Conservation (phyloP, 495 filamentous ascomycete genomes). For the Penicillium malachiteum region DNA sequence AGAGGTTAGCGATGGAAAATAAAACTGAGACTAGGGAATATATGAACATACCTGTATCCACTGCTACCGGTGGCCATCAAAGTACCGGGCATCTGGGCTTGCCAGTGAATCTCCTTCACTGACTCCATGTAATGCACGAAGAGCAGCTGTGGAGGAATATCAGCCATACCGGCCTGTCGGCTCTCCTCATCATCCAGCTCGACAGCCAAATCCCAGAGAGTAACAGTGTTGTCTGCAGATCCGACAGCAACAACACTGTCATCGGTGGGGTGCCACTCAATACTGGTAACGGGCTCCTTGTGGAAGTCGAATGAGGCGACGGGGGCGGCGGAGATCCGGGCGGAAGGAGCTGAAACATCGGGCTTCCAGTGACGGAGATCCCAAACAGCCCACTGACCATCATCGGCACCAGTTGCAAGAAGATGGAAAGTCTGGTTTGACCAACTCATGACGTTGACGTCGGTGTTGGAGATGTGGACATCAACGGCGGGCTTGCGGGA, state of each 20-base stretch:
- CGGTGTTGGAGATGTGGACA: slow-evolving; percentile 76
- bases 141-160: slow-evolving; percentile 89
- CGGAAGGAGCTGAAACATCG: slow-evolving; percentile 40
- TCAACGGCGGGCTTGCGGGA: slow-evolving; percentile 79
- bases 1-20: slow-evolving; percentile 18
- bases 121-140: slow-evolving; percentile 96
- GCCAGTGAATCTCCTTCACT: slow-evolving; percentile 96
- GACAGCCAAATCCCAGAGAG: slow-evolving; percentile 94
- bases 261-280: slow-evolving; percentile 97
- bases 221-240: slow-evolving; percentile 89
- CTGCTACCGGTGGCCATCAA: slow-evolving; percentile 85
- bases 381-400: slow-evolving; percentile 95
- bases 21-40: background rate
- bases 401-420: slow-evolving; percentile 88
- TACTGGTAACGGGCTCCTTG: slow-evolving; percentile 89
- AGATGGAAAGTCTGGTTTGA: slow-evolving; percentile 81
- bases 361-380: slow-evolving; percentile 94
- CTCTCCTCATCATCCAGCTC: slow-evolving; percentile 96
- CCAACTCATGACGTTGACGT: slow-evolving; percentile 97
- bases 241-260: slow-evolving; percentile 92
- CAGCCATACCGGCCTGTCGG: slow-evolving; percentile 80
- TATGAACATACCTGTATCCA: slow-evolving; percentile 66
- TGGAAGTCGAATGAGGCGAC: slow-evolving; percentile 92
- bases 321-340: slow-evolving; percentile 55
- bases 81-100: slow-evolving; percentile 90